A percentile compares a stretch with the other conserved stretches of the same genome.
phyloP scores from a whole-genome alignment of 495 filamentous ascomycete species.

The Glonium stellatum region DNA sequence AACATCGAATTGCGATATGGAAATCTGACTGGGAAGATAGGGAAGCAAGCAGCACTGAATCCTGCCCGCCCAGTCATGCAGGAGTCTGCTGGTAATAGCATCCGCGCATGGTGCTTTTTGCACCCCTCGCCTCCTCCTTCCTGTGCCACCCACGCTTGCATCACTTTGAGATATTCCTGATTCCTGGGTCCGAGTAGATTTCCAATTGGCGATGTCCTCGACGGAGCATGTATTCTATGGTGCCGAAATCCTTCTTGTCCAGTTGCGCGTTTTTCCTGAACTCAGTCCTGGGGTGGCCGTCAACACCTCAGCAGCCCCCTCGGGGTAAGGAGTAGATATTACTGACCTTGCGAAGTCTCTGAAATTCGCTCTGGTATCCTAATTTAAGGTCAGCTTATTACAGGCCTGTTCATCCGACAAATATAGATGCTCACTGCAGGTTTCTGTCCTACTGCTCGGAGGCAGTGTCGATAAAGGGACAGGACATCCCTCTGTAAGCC shows the following conservation, averaged over 20 bases:
- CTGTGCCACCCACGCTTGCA: neutral
- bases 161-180: slow-evolving; percentile 65
- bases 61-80: neutral
- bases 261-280: slow-evolving; percentile 65
- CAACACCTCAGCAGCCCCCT: too few species aligned
- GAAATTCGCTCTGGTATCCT: slow-evolving; percentile 32
- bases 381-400: neutral
- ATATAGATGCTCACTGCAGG: slow-evolving; percentile 51
- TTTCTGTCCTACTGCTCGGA: slow-evolving; percentile 75
- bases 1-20: neutral
- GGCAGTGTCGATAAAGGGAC: slow-evolving; percentile 74
- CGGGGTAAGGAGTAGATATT: neutral
- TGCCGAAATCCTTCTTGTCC: slow-evolving; percentile 80
- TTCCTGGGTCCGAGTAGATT: slow-evolving; percentile 70
- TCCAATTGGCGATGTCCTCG: slow-evolving; percentile 82
- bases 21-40: neutral
- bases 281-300: slow-evolving; percentile 38
- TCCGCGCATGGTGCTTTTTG: too few species aligned
- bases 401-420: neutral
- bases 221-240: slow-evolving; percentile 82
- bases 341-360: slow-evolving; percentile 31
- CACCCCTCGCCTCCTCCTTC: neutral
- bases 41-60: neutral
- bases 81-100: neutral
- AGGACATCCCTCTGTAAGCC: slow-evolving; percentile 90